These are phyloP conservation scores for Syncephalis plumigaleata DNA, from an alignment of 371 early-diverging fungal species.

Conservation along the genomic window DNA sequence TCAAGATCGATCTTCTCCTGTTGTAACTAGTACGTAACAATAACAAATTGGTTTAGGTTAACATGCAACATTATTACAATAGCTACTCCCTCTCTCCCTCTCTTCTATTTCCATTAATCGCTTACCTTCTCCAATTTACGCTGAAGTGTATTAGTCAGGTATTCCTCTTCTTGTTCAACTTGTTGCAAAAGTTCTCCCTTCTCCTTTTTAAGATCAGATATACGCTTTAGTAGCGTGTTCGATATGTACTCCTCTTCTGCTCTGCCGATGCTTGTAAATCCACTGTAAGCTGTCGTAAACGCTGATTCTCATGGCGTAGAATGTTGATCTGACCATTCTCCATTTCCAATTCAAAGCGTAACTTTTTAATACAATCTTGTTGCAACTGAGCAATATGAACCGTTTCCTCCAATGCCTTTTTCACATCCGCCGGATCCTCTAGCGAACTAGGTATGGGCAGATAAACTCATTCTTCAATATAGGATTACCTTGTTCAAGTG, in stretches of 20 bases:
- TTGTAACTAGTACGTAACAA: conserved; percentile 28
- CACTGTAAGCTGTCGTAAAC: conserved; percentile 34
- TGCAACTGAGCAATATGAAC: background rate
- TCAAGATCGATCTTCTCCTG: conserved; percentile 70
- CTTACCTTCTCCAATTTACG: conserved; percentile 41
- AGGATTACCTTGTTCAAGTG: no score
- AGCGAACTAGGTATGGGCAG: no score
- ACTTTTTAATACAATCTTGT: conserved; percentile 19
- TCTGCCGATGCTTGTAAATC: conserved; percentile 43
- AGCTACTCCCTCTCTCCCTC: background rate
- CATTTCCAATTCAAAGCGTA: conserved; percentile 44
- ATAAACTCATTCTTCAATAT: no score
- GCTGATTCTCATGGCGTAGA: conserved; percentile 40
- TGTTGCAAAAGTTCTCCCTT: conserved; percentile 42
- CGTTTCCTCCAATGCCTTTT: background rate
- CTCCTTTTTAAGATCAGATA: conserved; percentile 47
- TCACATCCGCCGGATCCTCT: background rate
- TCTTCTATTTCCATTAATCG: background rate
- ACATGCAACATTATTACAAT: background rate
- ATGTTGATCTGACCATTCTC: conserved; percentile 49
- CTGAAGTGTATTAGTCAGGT: conserved; percentile 52
- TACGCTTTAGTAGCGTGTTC: conserved; percentile 40
- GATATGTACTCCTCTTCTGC: conserved; percentile 57
- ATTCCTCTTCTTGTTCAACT: conserved; percentile 60
- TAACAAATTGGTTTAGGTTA: background rate